Evolutionary conservation across 164 flowering plant genomes (phyloP).

Genomic region (Vitis rotundifolia): DNA sequence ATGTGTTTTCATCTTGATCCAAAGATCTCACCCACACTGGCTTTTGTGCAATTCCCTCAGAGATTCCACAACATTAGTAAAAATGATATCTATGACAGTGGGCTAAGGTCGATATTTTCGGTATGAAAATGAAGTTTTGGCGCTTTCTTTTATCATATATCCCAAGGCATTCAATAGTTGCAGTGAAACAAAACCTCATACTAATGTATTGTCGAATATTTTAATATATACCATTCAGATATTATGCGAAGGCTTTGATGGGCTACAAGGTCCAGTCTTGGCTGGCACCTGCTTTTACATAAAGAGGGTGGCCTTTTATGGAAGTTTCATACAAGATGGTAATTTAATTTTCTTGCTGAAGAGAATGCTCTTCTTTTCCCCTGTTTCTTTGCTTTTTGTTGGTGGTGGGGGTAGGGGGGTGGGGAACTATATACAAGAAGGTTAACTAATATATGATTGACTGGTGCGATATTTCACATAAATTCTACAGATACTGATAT

Average conservation of each 20-base stretch:
- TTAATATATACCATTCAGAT: slow-evolving; percentile 15
- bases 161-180: no score
- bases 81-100: slow-evolving; percentile 47
- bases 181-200: no score
- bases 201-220: background rate
- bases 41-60: slow-evolving; percentile 60
- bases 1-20: slow-evolving; percentile 61
- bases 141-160: background rate
- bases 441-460: no score
- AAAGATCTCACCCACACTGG: slow-evolving; percentile 23
- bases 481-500: no score
- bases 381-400: no score
- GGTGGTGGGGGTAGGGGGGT: no score
- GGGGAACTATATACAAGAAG: no score
- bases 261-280: slow-evolving; percentile 45
- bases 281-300: slow-evolving; percentile 47
- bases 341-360: no score
- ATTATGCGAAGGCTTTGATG: slow-evolving; percentile 41
- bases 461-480: no score
- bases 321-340: background rate
- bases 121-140: slow-evolving; percentile 6
- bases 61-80: slow-evolving; percentile 35
- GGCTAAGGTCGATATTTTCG: slow-evolving; percentile 21
- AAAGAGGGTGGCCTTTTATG: slow-evolving; percentile 40
- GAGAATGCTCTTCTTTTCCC: no score